These are phyloP conservation scores for Solanum hybrid DNA, from an alignment of 305 asterid species.

Conservation along the genomic window DNA sequence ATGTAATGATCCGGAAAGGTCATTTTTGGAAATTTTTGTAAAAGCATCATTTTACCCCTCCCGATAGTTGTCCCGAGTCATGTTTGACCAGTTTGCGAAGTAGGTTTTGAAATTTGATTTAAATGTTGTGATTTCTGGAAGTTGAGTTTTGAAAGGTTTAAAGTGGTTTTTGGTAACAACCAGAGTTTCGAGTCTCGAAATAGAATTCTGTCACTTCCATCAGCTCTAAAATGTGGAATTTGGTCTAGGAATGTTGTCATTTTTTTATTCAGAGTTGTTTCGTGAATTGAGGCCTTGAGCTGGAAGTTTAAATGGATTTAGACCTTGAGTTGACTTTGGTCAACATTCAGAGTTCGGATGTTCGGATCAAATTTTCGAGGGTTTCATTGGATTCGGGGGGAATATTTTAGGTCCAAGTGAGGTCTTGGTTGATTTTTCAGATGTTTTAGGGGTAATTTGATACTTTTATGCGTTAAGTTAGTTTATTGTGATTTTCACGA, in stretches of 20 bases:
- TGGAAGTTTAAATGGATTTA: background rate
- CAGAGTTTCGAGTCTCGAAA: background rate
- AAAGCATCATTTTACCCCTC: background rate
- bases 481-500: background rate
- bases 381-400: no score
- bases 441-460: background rate
- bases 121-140: background rate
- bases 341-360: background rate
- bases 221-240: background rate
- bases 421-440: background rate
- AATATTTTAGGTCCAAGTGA: background rate
- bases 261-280: background rate
- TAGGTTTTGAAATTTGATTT: background rate
- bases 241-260: background rate
- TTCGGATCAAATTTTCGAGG: background rate
- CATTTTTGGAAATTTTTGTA: no score
- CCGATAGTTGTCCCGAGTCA: background rate
- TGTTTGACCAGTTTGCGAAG: background rate
- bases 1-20: background rate
- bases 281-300: background rate
- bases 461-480: background rate
- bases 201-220: background rate
- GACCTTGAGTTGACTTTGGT: background rate
- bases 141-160: background rate
- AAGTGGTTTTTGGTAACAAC: background rate